Percentiles rank a stretch among this genome's conserved stretches.
These are phyloP conservation scores for Luffa acutangula DNA, from an alignment of 306 rosid genomes.

Conservation along the genomic window DNA sequence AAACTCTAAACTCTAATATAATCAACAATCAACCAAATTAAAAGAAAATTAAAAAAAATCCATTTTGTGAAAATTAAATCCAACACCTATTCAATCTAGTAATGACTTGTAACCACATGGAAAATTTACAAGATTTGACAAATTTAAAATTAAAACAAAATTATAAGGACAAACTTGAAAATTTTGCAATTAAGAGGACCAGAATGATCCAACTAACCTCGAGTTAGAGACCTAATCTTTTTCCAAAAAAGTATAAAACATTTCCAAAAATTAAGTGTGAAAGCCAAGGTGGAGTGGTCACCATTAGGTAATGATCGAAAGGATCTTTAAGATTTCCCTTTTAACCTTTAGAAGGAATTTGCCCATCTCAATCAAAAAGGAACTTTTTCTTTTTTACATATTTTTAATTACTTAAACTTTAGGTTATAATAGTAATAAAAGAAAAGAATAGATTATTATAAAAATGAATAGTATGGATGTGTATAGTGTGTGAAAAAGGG, in stretches of 20 bases:
- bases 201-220: too few species aligned
- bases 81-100: too few species aligned
- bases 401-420: neutral
- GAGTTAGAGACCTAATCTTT: too few species aligned
- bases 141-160: too few species aligned
- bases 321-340: constrained; percentile 41
- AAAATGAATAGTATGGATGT: neutral
- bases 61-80: too few species aligned
- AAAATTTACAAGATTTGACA: too few species aligned
- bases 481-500: neutral
- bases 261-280: neutral
- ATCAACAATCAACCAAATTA: too few species aligned
- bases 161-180: neutral
- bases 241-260: neutral
- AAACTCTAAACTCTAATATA: too few species aligned
- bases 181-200: too few species aligned
- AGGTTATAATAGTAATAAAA: neutral
- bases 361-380: neutral
- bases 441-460: neutral
- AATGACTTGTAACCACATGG: too few species aligned
- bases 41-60: too few species aligned
- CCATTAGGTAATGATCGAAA: constrained; percentile 38
- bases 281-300: constrained; percentile 19
- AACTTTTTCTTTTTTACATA: neutral
- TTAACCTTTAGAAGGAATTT: constrained; percentile 13